Evolutionary conservation across 73 alveolate species (phyloP), one percentile per base, ranked within the genome.

Genomic region (Tetrahymena malaccensis): DNA sequence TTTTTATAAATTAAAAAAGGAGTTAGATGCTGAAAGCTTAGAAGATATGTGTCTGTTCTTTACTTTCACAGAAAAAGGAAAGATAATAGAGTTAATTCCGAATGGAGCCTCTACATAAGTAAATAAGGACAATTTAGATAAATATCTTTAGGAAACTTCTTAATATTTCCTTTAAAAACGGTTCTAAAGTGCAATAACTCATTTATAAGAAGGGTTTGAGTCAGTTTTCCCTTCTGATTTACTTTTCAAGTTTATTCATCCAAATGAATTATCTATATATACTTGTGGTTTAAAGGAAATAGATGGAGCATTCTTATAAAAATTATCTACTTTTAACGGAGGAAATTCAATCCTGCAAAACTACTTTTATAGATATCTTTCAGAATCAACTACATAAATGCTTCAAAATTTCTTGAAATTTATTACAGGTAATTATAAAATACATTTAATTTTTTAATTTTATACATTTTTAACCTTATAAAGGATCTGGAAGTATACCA

Each of bases 401-500:
- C 57, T 95, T 19, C 93, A 89, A 25, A 95, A 95, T 55, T 85
- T 95, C 95, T 93, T 95, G 55, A 95, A 95, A 93, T 95, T 95
- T 85, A 95, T 95, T 0, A 95, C 97, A 50, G 97, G 97, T 95
- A 95, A 44, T 40, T 2, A 0, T 27, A 27, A 25, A 10, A 9
- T 70, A 9, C 2, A 25, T 70, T n/a, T 70, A 11, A 70, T 27
- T 22, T 19, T 8, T 3, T n/a, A 7, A 27, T 70, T 9, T 19
- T 6, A 70, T 70, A 95, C 25, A 43, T 13, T 33, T 10, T 22
- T 21, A 25, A n/a, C n/a, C 34, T 4, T 85, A 38, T 19, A 10
- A 50, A 95, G 97, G 97, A 40, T 95, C 97, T 33, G 93, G 95
- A 22, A 50, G 95, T 25, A 85, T 95, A 27, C 97, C 97, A 8